Evolutionary conservation across 2,329 filamentous ascomycete species (phyloP).

Genomic region (Hirsutella rhossiliensis): DNA sequence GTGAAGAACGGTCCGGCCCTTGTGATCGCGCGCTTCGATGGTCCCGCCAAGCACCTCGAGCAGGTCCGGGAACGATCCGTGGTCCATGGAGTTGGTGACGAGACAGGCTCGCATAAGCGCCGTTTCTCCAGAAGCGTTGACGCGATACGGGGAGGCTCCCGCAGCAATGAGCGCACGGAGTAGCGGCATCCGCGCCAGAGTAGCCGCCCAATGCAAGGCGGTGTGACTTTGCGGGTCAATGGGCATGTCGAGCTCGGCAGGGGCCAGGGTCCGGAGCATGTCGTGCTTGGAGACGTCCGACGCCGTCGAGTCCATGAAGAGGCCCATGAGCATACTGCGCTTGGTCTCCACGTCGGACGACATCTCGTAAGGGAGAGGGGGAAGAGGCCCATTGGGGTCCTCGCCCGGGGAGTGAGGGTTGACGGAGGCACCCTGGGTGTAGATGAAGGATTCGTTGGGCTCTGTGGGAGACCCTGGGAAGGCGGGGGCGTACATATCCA

Average conservation of each 20-base stretch:
- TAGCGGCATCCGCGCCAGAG: conserved; percentile 73
- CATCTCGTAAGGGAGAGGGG: conserved; percentile 50
- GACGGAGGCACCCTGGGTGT: conserved; percentile 37
- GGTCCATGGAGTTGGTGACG: conserved; percentile 90
- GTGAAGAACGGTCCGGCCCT: conserved; percentile 83
- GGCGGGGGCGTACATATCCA: conserved; percentile 32
- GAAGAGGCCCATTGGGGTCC: conserved; percentile 47
- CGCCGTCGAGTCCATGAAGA: conserved; percentile 65
- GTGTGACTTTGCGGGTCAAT: conserved; percentile 85
- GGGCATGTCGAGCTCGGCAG: conserved; percentile 79
- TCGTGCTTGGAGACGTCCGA: conserved; percentile 65
- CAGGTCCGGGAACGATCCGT: conserved; percentile 79
- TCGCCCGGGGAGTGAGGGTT: conserved; percentile 28
- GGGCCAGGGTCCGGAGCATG: conserved; percentile 61
- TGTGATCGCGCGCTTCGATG: conserved; percentile 81
- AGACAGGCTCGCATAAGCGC: conserved; percentile 85
- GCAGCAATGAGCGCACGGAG: conserved; percentile 70
- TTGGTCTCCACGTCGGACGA: conserved; percentile 64
- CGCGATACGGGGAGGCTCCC: conserved; percentile 76
- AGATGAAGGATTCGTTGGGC: conserved; percentile 67
- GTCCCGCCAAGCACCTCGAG: conserved; percentile 81
- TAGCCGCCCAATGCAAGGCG: conserved; percentile 91
- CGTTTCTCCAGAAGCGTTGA: conserved; percentile 84
- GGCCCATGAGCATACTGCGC: conserved; percentile 66
- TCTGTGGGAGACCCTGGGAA: conserved; percentile 66